Conservation (phyloP, 257 asterid species). For the Primulina eburnea region DNA sequence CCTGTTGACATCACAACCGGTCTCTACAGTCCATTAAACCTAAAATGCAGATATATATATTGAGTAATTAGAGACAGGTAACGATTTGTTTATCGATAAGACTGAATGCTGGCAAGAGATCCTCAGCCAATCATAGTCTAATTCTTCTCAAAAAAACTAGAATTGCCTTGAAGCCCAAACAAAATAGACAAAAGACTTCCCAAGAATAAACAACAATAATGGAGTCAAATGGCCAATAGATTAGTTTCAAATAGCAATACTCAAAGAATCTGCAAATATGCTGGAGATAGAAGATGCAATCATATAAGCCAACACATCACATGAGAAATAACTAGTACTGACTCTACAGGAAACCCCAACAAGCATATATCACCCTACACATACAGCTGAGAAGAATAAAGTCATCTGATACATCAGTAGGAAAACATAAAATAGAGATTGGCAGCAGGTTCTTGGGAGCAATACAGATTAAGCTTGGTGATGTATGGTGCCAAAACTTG, state of each 20-base stretch:
- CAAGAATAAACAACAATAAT: background rate
- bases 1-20: constrained; percentile 23
- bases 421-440: constrained; percentile 41
- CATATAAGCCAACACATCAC: constrained; percentile 16
- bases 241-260: constrained; percentile 18
- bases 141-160: constrained; percentile 18
- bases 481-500: constrained; percentile 59
- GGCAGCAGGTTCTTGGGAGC: constrained; percentile 77
- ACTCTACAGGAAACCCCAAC: constrained; percentile 17
- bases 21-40: constrained; percentile 20
- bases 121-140: constrained; percentile 25
- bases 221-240: constrained; percentile 6
- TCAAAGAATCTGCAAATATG: constrained; percentile 7
- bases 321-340: constrained; percentile 17
- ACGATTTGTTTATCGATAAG: background rate
- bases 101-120: constrained; percentile 13
- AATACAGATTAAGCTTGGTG: constrained; percentile 57
- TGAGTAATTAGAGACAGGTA: constrained; percentile 9
- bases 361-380: constrained; percentile 30
- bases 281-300: constrained; percentile 23
- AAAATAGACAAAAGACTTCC: background rate
- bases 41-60: constrained; percentile 8
- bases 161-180: constrained; percentile 18
- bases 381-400: constrained; percentile 37
- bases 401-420: constrained; percentile 49